Evolutionary conservation across 2,329 filamentous ascomycete genomes (phyloP), one percentile per base, ranked within the genome.

Genomic region (Talaromyces sp.): DNA sequence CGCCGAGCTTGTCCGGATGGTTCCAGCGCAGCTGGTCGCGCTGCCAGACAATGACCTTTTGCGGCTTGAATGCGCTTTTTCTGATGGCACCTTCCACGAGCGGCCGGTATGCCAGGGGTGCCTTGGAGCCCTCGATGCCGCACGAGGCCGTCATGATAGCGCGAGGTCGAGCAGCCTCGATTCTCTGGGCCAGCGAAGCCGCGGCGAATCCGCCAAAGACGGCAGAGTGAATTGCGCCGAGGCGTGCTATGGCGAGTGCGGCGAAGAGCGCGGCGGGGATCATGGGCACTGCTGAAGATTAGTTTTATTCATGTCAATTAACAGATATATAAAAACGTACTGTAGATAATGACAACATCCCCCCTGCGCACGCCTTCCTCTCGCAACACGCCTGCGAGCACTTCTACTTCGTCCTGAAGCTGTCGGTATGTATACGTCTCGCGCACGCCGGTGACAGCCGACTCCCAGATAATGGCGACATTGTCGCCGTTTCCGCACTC

Each of bases 121-220:
- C 89, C 75, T 96, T 96, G 57, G 82, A 82, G 4, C 92, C 93
- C 68, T 97, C 93, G 61, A 97, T 93, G 36, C 93, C 93, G 75
- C 93, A 97, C 8, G 91, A 96, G 0, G 93, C 92, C 0, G 93
- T 96, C 73, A 97, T 84, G 56, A 97, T 86, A 9, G 85, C 87
- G 8, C 85, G 85, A 7, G 93, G 91, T 36, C 84, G 84, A 7
- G 89, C 91, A 0, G 90, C 89, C 57, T 96, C 92, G 66, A 98
- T 96, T 30, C 93, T 85, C 76, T 97, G 93, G 0, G 92, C 91
- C 52, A 97, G 82, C 4, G 92, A 90, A 9, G 83, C 81, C 0
- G 92, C 82, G 0, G 91, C 92, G 73, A 98, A 98, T 0, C 94
- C 93, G 50, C 94, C 94, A 75, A 97, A 97, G 3, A 98, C 94